A percentile compares a stretch with the other conserved stretches of the same genome.
Conservation (phyloP, 306 rosid species). For the Fagus crenata region DNA sequence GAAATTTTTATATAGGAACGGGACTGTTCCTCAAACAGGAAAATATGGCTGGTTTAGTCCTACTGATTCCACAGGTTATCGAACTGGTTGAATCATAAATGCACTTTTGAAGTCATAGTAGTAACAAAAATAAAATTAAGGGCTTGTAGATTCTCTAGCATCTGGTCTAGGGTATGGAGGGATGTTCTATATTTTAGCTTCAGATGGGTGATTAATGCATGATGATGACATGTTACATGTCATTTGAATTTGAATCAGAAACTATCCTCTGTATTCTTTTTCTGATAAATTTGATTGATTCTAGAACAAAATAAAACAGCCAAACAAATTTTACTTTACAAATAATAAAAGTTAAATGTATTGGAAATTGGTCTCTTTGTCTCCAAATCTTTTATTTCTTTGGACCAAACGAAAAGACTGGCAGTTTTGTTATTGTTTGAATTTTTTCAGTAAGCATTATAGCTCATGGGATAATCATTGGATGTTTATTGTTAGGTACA, state of each 20-base stretch:
- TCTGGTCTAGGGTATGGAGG: background rate
- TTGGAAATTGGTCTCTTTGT: background rate
- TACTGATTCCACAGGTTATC: background rate
- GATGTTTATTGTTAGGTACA: conserved; percentile 52
- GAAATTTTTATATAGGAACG: background rate
- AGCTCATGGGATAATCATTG: background rate
- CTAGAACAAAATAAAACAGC: background rate
- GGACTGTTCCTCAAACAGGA: background rate
- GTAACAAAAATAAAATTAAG: background rate
- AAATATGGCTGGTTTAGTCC: background rate
- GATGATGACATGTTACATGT: background rate
- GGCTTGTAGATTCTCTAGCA: background rate
- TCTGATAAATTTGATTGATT: background rate
- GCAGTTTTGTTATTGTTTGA: background rate
- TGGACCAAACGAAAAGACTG: background rate
- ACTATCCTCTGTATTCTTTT: background rate
- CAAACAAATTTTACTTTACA: background rate
- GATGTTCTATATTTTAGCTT: background rate
- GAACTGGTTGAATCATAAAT: background rate
- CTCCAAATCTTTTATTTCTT: background rate
- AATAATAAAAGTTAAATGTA: background rate
- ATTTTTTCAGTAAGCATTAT: background rate
- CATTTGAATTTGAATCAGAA: background rate
- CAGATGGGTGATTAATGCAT: background rate
- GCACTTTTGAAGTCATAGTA: conserved; percentile 3